Evolutionary conservation across 257 asterid genomes (phyloP).

Genomic region (Solanum virginianum): DNA sequence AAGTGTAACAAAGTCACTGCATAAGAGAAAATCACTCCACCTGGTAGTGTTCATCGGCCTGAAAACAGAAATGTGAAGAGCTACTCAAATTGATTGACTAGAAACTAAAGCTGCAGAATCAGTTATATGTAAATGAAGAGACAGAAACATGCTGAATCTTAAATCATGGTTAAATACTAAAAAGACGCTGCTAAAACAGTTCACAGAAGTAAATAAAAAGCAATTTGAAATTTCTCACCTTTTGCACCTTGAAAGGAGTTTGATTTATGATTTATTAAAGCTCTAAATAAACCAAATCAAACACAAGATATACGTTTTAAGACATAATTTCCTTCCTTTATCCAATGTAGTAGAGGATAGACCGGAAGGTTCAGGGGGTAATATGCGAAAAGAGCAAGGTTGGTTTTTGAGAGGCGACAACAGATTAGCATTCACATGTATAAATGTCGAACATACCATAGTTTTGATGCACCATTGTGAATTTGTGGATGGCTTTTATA

Average conservation of each 20-base stretch:
- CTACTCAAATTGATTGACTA: background rate
- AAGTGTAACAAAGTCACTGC: background rate
- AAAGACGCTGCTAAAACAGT: background rate
- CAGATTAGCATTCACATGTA: background rate
- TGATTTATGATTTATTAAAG: background rate
- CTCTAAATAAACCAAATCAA: background rate
- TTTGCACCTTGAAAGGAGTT: background rate
- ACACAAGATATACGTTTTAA: background rate
- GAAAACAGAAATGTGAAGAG: background rate
- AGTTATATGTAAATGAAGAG: background rate
- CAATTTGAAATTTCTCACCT: background rate
- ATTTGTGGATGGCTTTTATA: constrained; percentile 59
- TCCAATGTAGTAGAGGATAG: background rate
- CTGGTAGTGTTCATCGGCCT: background rate
- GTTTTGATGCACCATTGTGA: constrained; percentile 74
- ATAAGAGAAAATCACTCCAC: background rate
- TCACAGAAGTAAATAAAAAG: background rate
- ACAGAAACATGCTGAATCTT: background rate
- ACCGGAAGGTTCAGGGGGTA: background rate
- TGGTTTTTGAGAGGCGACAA: background rate
- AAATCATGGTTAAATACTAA: background rate
- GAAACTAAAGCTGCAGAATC: background rate
- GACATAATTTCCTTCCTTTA: background rate
- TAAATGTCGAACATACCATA: constrained; percentile 21
- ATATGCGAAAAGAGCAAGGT: background rate